These are phyloP conservation scores for Kodamaea neixiangensis DNA, from an alignment of 805 yeast genomes.

Conservation along the genomic window DNA sequence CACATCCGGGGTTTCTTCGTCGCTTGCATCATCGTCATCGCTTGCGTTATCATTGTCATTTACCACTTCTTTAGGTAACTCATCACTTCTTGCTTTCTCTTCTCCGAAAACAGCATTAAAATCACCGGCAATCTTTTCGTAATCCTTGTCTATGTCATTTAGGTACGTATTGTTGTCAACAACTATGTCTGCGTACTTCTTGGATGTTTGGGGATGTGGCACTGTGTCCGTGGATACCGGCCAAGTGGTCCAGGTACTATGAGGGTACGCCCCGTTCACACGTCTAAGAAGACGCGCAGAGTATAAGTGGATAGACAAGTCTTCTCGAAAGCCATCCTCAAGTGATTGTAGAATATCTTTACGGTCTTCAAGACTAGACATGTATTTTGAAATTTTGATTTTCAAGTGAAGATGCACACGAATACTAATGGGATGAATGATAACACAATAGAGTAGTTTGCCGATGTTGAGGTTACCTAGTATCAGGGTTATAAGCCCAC, in stretches of 20 bases:
- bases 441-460: too few species aligned
- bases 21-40: constrained; percentile 11
- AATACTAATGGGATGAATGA: too few species aligned
- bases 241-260: constrained; percentile 57
- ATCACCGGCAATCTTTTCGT: background rate
- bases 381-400: background rate
- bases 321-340: constrained; percentile 53
- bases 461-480: too few species aligned
- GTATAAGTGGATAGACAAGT: constrained; percentile 67
- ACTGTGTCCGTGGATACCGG: constrained; percentile 44
- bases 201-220: constrained; percentile 36
- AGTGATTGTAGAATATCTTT: constrained; percentile 29
- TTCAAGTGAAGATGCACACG: too few species aligned
- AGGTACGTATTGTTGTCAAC: constrained; percentile 11
- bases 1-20: too few species aligned
- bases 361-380: constrained; percentile 16
- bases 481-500: too few species aligned
- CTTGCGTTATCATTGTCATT: constrained; percentile 9
- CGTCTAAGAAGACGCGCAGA: constrained; percentile 49
- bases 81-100: constrained; percentile 4
- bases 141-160: constrained; percentile 14
- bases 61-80: constrained; percentile 6
- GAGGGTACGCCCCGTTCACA: constrained; percentile 38
- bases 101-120: constrained; percentile 2
- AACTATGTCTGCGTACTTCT: constrained; percentile 23